These are phyloP conservation scores for Umbellularia californica DNA, from an alignment of 164 flowering plant genomes.

Conservation along the genomic window DNA sequence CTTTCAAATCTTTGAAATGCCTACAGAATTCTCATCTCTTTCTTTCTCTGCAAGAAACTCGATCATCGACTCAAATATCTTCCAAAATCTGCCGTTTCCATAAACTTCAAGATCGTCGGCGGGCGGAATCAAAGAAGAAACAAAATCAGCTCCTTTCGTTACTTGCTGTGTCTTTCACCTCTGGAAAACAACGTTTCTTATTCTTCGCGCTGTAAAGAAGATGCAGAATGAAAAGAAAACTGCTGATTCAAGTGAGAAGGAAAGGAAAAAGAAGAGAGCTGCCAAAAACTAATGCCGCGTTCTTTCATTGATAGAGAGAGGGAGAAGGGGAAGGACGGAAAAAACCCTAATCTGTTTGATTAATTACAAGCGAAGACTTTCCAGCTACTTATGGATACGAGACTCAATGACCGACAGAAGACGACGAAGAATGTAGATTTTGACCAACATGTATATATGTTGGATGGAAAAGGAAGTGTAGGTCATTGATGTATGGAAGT, in stretches of 20 bases:
- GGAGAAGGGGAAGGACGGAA: too few relatives aligned
- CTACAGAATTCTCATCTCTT: not conserved
- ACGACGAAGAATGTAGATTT: too few relatives aligned
- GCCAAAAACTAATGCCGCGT: not conserved
- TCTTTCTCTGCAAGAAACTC: not conserved
- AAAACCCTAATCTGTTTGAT: too few relatives aligned
- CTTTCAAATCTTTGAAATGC: too few relatives aligned
- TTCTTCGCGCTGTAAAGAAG: not conserved
- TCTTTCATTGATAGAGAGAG: not conserved
- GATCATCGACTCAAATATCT: not conserved
- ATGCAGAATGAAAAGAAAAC: not conserved
- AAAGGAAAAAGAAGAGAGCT: not conserved
- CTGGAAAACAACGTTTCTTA: not conserved
- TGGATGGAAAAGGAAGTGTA: too few relatives aligned
- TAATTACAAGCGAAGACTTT: too few relatives aligned
- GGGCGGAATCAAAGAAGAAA: not conserved
- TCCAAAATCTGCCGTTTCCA: not conserved
- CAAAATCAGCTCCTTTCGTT: not conserved
- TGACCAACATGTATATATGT: too few relatives aligned
- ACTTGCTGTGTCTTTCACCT: not conserved
- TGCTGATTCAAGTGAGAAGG: not conserved
- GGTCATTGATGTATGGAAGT: too few relatives aligned
- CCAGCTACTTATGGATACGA: too few relatives aligned
- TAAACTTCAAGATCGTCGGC: not conserved
- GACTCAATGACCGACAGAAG: too few relatives aligned